Evolutionary conservation across 2,329 filamentous ascomycete genomes (phyloP).

Genomic region (Alternaria triticimaculans): DNA sequence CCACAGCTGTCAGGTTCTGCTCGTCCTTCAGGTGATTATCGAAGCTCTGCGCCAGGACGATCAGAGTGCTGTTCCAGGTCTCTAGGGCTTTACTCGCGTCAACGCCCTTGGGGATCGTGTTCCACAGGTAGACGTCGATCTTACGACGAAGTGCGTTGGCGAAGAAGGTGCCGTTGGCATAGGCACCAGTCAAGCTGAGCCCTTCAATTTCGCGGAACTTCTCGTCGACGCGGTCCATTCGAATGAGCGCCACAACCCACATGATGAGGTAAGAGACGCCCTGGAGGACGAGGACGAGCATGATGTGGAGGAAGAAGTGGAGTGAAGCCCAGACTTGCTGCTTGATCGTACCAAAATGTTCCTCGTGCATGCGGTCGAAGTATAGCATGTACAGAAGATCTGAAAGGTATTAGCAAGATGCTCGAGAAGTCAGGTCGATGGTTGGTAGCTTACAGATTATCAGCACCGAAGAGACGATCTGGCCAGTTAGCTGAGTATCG

Average conservation of each 20-base stretch:
- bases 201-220: slow-evolving; percentile 14
- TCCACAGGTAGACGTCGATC: slow-evolving; percentile 23
- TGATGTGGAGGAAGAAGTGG: slow-evolving; percentile 44
- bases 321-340: slow-evolving; percentile 42
- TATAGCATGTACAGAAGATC: slow-evolving; percentile 46
- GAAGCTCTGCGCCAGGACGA: slow-evolving; percentile 6
- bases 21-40: slow-evolving; percentile 12
- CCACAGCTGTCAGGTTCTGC: slow-evolving; percentile 20
- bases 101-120: slow-evolving; percentile 31
- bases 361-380: slow-evolving; percentile 41
- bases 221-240: slow-evolving; percentile 16
- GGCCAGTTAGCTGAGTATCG: slow-evolving; percentile 35
- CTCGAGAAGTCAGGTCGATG: neutral
- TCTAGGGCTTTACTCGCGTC: slow-evolving; percentile 22
- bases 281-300: slow-evolving; percentile 26
- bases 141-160: neutral
- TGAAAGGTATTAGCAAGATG: neutral
- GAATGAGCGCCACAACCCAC: slow-evolving; percentile 33
- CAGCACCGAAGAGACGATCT: slow-evolving; percentile 41
- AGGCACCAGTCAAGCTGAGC: neutral
- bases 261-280: slow-evolving; percentile 43
- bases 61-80: slow-evolving; percentile 11
- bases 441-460: slow-evolving; percentile 31
- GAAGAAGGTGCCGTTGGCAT: slow-evolving; percentile 4
- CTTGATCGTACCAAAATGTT: slow-evolving; percentile 42